phyloP scores from a whole-genome alignment of 176 grass and related monocot species.

The Zea luxurians region DNA sequence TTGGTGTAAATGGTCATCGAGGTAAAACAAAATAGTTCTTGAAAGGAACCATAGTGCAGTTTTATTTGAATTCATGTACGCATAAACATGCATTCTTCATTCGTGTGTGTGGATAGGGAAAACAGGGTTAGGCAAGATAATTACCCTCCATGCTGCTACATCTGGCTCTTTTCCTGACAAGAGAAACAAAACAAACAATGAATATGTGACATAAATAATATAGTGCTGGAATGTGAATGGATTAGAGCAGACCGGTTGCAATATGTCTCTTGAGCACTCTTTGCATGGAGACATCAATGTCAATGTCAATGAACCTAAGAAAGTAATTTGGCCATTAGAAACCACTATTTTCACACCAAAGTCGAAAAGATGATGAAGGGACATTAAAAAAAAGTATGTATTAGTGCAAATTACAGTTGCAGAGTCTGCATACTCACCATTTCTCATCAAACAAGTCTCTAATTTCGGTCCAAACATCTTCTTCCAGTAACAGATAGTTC shows the following conservation, averaged over 20 bases:
- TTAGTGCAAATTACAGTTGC: background rate
- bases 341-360: conserved; percentile 1
- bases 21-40: background rate
- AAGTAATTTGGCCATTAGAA: conserved; percentile 23
- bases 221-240: conserved; percentile 3
- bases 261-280: conserved; percentile 86
- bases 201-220: conserved; percentile 5
- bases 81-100: background rate
- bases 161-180: conserved; percentile 81
- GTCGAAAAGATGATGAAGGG: background rate
- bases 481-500: conserved; percentile 85
- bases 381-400: background rate
- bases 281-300: conserved; percentile 79
- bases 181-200: conserved; percentile 24
- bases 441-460: conserved; percentile 82
- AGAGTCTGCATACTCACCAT: conserved; percentile 51
- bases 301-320: conserved; percentile 84
- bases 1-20: background rate
- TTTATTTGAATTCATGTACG: conserved; percentile 11
- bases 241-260: conserved; percentile 58
- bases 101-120: background rate
- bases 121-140: conserved; percentile 14
- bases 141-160: conserved; percentile 91
- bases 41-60: background rate
- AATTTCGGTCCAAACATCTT: conserved; percentile 72